Evolutionary conservation across 495 filamentous ascomycete species (phyloP), one percentile per base, ranked within the genome.

Genomic region (Trichocladium antarcticum): DNA sequence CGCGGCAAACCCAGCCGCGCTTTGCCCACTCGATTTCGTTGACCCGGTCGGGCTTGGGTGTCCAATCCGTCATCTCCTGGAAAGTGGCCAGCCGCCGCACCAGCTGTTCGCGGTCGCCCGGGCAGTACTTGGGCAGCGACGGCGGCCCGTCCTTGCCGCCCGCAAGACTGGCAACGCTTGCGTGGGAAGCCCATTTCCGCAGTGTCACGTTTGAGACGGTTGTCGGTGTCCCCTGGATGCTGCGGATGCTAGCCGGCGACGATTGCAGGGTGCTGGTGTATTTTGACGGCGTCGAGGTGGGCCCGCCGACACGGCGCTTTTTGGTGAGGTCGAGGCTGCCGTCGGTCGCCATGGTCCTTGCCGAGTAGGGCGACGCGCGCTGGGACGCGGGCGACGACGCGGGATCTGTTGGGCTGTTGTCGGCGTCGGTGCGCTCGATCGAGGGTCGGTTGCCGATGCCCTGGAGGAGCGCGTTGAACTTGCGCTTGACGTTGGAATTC

Each of bases 11-110:
- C 92, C 92, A 98, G 2, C 92, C 92, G 27, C 84, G 74, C 71
- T 89, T 95, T 6, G 90, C 89, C 93, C 93, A 98, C 65, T 86
- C 81, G 6, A 96, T 84, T 67, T 97, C 92, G 59, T 80, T 89
- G 54, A 97, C 82, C 31, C 70, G 67, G 10, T 84, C 72, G 3
- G 92, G 87, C 68, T 85, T 97, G 45, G 73, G 82, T 55, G 73
- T 78, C 92, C 92, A 98, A 59, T 84, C 78, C 49, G 87, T 89
- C 37, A 96, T 80, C 52, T 88, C 86, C 45, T 88, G 80, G 55
- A 92, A 98, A 1, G 89, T 92, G 53, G 82, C 83, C 37, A 98
- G 69, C 17, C 92, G 73, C 52, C 79, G 77, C 2, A 97, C 75
- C 54, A 98, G 90, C 50, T 81, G 78, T 24, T 80, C 80, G 42